Evolutionary conservation across 2,329 filamentous ascomycete genomes (phyloP).

Genomic region (Arthrobotrys iridis): DNA sequence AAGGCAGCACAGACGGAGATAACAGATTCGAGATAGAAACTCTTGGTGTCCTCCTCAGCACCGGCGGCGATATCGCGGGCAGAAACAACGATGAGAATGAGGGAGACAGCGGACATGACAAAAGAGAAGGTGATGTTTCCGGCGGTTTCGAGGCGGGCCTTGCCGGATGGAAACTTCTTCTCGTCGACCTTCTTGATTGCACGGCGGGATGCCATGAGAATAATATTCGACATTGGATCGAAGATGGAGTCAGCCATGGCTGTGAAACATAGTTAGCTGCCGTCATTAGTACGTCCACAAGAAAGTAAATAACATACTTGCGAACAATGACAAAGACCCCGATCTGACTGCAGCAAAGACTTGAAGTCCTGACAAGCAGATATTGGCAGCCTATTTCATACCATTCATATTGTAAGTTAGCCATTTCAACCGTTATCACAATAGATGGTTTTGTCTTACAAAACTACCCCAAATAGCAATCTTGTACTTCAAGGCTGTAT

Average conservation of each 20-base stretch:
- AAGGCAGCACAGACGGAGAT: slow-evolving; percentile 88
- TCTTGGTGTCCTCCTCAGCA: slow-evolving; percentile 66
- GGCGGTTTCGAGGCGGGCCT: slow-evolving; percentile 91
- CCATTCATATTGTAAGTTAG: not conserved
- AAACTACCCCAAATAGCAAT: slow-evolving; percentile 71
- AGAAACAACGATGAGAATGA: slow-evolving; percentile 92
- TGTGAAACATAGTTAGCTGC: slow-evolving; percentile 27
- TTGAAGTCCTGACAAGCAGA: slow-evolving; percentile 81
- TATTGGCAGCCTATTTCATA: slow-evolving; percentile 71
- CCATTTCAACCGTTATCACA: not conserved
- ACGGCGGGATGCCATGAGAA: slow-evolving; percentile 84
- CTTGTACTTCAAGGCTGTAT: slow-evolving; percentile 75
- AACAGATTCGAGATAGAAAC: slow-evolving; percentile 82
- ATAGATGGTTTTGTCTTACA: slow-evolving; percentile 56
- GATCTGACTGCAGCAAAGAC: slow-evolving; percentile 88
- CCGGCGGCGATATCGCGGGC: slow-evolving; percentile 72
- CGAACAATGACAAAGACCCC: slow-evolving; percentile 92
- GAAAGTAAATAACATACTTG: slow-evolving; percentile 73
- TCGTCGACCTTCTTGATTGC: slow-evolving; percentile 88
- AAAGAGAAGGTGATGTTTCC: slow-evolving; percentile 98
- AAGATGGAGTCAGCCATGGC: slow-evolving; percentile 82
- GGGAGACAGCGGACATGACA: slow-evolving; percentile 89
- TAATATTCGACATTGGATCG: slow-evolving; percentile 88
- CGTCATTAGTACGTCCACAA: not conserved
- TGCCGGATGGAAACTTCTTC: slow-evolving; percentile 86